A percentile compares a stretch with the other conserved stretches of the same genome.
Conservation (phyloP, 768 basidiomycete genomes). For the Termitomyces sp. region DNA sequence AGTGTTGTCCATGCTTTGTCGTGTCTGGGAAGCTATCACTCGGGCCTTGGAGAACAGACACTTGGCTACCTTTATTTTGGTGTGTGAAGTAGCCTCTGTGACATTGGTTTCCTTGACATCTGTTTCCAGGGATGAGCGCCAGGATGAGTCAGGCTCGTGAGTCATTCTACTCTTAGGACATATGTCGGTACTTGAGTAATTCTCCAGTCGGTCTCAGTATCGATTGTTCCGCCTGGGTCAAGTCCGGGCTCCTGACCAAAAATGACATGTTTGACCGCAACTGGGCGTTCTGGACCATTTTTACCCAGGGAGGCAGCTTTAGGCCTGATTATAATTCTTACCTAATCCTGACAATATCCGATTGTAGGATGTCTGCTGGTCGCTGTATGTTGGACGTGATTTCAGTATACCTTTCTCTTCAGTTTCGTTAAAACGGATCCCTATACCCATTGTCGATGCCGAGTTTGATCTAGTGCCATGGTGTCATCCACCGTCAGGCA, state of each 20-base stretch:
- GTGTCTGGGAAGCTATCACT: conserved; percentile 38
- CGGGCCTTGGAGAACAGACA: conserved; percentile 40
- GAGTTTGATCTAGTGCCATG: conserved; percentile 46
- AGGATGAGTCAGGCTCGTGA: conserved; percentile 55
- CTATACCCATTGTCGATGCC: conserved; percentile 41
- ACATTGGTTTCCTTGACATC: neutral
- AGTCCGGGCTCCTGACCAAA: conserved; percentile 42
- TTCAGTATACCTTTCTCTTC: conserved; percentile 39
- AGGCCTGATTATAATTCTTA: neutral
- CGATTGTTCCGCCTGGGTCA: conserved; percentile 54
- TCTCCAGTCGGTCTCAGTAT: conserved; percentile 47
- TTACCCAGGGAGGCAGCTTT: conserved; percentile 35
- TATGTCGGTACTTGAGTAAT: neutral
- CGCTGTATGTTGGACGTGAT: conserved; percentile 59
- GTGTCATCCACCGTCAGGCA: conserved; percentile 33
- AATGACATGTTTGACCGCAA: conserved; percentile 51
- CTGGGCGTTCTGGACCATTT: conserved; percentile 57
- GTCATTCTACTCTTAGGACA: conserved; percentile 14
- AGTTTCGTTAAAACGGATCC: conserved; percentile 23
- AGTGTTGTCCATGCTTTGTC: conserved; percentile 39
- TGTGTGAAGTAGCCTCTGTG: conserved; percentile 15
- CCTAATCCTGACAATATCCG: neutral
- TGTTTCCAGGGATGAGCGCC: conserved; percentile 44
- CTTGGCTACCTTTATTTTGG: conserved; percentile 44
- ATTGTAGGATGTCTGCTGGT: conserved; percentile 55